phyloP scores from a whole-genome alignment of 164 flowering plant genomes.

The Annona cherimola region DNA sequence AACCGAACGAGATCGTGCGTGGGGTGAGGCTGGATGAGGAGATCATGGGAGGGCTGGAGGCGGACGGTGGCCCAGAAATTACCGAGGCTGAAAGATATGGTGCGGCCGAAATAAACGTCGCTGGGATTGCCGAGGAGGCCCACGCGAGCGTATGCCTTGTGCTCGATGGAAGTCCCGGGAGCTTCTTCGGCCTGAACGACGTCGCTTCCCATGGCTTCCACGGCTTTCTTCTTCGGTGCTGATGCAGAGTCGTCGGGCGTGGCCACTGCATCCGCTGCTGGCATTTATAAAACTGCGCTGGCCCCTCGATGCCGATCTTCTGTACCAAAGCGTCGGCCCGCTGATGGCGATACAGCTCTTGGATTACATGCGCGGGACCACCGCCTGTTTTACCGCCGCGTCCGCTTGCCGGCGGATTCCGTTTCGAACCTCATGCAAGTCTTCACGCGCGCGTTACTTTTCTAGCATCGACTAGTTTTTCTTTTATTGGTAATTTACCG shows the following conservation, averaged over 20 bases:
- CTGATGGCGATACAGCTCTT: background rate
- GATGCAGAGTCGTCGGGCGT: background rate
- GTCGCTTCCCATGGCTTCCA: background rate
- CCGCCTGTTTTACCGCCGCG: background rate
- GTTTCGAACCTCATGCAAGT: too few species aligned
- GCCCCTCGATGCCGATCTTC: background rate
- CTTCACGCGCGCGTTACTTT: too few species aligned
- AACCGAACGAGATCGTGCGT: conserved; percentile 74
- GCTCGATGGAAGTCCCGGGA: conserved; percentile 37
- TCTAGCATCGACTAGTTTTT: too few species aligned
- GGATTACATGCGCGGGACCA: background rate
- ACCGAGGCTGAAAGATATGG: conserved; percentile 66
- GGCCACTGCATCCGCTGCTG: background rate
- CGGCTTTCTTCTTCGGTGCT: background rate
- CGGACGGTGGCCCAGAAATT: conserved; percentile 81
- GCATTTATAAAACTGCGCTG: background rate
- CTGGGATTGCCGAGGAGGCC: conserved; percentile 91
- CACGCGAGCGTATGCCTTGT: conserved; percentile 62
- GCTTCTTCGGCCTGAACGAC: background rate
- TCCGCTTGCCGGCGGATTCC: background rate
- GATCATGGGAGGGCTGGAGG: conserved; percentile 59
- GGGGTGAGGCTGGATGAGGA: conserved; percentile 74
- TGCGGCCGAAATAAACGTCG: conserved; percentile 77
- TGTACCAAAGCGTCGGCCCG: background rate
- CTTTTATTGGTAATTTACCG: too few species aligned